Evolutionary conservation across 169 alveolate genomes (phyloP).

Genomic region (Theileria annulata): DNA sequence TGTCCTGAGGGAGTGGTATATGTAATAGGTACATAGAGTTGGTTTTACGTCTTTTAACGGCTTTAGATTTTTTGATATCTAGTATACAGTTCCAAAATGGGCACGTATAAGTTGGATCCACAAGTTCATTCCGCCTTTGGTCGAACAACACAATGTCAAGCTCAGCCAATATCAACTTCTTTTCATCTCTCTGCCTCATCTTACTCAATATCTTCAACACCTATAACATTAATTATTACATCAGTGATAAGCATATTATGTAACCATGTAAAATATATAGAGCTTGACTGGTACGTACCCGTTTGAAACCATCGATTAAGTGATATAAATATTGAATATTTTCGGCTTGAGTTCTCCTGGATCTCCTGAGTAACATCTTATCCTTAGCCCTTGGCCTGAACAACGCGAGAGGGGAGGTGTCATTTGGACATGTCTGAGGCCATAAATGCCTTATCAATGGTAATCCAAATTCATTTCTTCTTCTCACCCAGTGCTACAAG

Average conservation of each 20-base stretch:
- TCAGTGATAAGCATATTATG: neutral
- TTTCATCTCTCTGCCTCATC: constrained; percentile 84
- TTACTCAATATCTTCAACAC: constrained; percentile 76
- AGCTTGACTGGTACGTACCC: constrained; percentile 34
- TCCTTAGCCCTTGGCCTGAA: constrained; percentile 84
- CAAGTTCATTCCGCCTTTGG: constrained; percentile 78
- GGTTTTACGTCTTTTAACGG: constrained; percentile 23
- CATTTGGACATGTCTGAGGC: constrained; percentile 80
- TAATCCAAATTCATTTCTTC: constrained; percentile 77
- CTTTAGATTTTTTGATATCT: constrained; percentile 69
- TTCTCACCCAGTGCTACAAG: constrained; percentile 72
- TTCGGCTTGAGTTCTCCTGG: constrained; percentile 79
- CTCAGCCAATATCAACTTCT: constrained; percentile 79
- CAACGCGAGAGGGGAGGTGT: constrained; percentile 80
- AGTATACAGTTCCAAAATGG: constrained; percentile 82
- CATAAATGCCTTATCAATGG: constrained; percentile 83
- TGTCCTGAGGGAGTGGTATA: too few relatives aligned
- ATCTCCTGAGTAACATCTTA: constrained; percentile 82
- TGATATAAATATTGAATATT: constrained; percentile 72
- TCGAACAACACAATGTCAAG: constrained; percentile 78
- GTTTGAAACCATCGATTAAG: constrained; percentile 80
- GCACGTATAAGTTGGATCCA: constrained; percentile 78
- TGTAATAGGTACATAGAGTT: constrained; percentile 2
- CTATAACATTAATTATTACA: neutral
- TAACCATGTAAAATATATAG: neutral